Conservation (phyloP, 106 monocot species). For the Allium cepa region DNA sequence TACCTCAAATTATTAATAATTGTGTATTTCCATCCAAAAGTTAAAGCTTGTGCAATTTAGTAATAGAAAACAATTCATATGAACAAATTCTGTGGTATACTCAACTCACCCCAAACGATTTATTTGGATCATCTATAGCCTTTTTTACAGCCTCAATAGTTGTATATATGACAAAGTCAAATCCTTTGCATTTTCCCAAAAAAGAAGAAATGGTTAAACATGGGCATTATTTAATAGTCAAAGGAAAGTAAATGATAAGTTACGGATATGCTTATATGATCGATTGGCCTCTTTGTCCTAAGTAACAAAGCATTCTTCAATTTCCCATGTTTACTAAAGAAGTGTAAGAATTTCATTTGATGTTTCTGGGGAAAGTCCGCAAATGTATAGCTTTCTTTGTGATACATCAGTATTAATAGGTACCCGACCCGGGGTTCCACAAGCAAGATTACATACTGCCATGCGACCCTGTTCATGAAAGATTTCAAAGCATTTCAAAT, state of each 20-base stretch:
- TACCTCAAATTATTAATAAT: neutral
- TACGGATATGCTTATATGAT: conserved; percentile 20
- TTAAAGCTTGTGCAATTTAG: neutral
- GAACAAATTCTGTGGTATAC: neutral
- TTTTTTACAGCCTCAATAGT: conserved; percentile 41
- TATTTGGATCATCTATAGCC: conserved; percentile 45
- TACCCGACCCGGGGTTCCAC: conserved; percentile 31
- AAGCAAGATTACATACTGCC: conserved; percentile 49
- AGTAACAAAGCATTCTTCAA: conserved; percentile 55
- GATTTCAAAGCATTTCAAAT: too few relatives aligned
- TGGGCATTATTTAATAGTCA: neutral
- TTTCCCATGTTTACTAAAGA: conserved; percentile 44
- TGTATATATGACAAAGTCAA: conserved; percentile 49
- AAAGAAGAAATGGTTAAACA: neutral
- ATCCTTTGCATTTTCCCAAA: conserved; percentile 18
- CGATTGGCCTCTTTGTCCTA: conserved; percentile 40
- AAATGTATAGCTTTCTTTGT: conserved; percentile 37
- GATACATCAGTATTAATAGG: conserved; percentile 33
- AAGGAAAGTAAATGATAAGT: neutral
- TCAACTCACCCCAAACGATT: conserved; percentile 33
- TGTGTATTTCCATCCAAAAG: neutral
- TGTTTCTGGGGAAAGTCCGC: conserved; percentile 43
- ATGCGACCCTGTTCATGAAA: conserved; percentile 24
- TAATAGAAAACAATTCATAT: neutral
- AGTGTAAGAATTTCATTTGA: conserved; percentile 41